A percentile compares a stretch with the other conserved stretches of the same genome.
phyloP scores from a whole-genome alignment of 495 filamentous ascomycete genomes.

The Annulohypoxylon maeteangense region DNA sequence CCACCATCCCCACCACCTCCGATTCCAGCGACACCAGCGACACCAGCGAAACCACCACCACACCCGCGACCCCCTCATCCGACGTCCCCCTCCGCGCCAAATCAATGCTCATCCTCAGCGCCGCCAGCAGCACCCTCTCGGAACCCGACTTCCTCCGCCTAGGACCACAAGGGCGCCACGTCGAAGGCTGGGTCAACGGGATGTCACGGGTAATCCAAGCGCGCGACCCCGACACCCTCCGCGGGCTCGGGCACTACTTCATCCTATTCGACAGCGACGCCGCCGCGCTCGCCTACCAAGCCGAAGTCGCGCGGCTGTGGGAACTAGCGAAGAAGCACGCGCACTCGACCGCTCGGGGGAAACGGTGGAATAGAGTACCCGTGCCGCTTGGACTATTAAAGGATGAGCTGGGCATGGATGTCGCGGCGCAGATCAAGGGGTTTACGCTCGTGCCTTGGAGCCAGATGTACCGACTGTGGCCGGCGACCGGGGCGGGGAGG shows the following conservation, averaged over 20 bases:
- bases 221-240: conserved; percentile 64
- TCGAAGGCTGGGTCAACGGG: conserved; percentile 71
- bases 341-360: conserved; percentile 30
- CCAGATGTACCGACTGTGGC: conserved; percentile 35
- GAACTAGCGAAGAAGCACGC: conserved; percentile 51
- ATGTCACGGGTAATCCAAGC: conserved; percentile 62
- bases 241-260: conserved; percentile 66
- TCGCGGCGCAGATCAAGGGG: conserved; percentile 52
- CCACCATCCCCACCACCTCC: background rate
- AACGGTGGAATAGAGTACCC: background rate
- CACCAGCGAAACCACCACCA: background rate
- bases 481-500: conserved; percentile 40
- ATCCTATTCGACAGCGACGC: conserved; percentile 67
- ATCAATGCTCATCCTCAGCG: conserved; percentile 59
- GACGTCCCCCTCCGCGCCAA: conserved; percentile 43
- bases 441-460: conserved; percentile 65
- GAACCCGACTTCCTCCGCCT: conserved; percentile 73
- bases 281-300: conserved; percentile 66
- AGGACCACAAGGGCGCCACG: conserved; percentile 66
- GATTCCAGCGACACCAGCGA: conserved; percentile 13
- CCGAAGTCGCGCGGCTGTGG: conserved; percentile 59
- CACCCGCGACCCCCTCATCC: too few species aligned
- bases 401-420: conserved; percentile 55
- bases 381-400: conserved; percentile 36
- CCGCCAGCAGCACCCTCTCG: conserved; percentile 63